Percentiles rank a stretch among this genome's conserved stretches.
Conservation (phyloP, 352 stramenopile species). For the Phytophthora hybrid region DNA sequence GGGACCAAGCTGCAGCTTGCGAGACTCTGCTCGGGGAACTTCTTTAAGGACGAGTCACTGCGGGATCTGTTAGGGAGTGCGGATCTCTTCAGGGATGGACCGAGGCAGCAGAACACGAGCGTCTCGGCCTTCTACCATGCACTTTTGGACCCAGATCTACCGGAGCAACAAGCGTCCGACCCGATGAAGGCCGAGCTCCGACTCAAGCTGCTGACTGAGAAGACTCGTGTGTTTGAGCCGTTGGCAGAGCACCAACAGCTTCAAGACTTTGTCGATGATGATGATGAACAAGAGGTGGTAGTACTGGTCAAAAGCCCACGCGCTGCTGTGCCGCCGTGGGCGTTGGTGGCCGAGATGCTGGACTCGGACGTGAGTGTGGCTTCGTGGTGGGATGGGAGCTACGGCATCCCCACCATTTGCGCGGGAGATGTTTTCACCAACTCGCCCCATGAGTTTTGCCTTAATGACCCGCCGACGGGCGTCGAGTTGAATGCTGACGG, state of each 20-base stretch:
- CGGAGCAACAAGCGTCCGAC: constrained; percentile 33
- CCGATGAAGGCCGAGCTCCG: constrained; percentile 44
- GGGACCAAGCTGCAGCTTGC: constrained; percentile 60
- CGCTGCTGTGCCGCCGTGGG: constrained; percentile 69
- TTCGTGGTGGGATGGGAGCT: constrained; percentile 82
- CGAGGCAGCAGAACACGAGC: constrained; percentile 33
- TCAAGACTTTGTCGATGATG: not conserved
- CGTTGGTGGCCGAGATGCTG: constrained; percentile 60
- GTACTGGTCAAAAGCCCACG: constrained; percentile 70
- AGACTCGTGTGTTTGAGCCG: constrained; percentile 35
- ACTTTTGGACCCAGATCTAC: constrained; percentile 53
- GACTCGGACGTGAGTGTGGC: constrained; percentile 77
- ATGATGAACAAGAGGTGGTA: constrained; percentile 36
- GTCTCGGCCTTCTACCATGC: constrained; percentile 56
- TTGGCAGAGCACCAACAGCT: constrained; percentile 24
- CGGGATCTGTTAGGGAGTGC: constrained; percentile 49
- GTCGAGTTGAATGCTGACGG: constrained; percentile 52
- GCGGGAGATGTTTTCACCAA: constrained; percentile 65
- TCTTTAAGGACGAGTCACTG: constrained; percentile 54
- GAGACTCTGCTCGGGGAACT: constrained; percentile 77
- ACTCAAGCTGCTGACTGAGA: constrained; percentile 29
- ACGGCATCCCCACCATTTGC: constrained; percentile 78
- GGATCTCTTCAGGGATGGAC: constrained; percentile 50
- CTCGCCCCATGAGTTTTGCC: constrained; percentile 62
- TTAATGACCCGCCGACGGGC: constrained; percentile 51